Base-by-base conservation (phyloP, 441 rosid species). In the Bocquillonia castaneifolia region DNA sequence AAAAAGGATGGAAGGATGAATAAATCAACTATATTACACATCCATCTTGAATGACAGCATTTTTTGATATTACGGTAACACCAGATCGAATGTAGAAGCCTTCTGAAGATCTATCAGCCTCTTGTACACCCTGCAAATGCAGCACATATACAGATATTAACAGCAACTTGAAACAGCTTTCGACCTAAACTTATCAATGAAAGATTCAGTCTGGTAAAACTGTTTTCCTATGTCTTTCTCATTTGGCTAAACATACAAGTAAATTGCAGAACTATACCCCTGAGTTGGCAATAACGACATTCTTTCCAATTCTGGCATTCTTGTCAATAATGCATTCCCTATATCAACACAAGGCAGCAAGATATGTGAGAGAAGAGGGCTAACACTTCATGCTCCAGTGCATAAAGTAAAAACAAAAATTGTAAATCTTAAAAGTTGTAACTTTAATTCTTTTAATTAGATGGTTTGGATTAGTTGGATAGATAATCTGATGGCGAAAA, bases 241-340 rank as follows among this genome's bases (percentile, higher is more conserved):
- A n/a, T n/a, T n/a, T n/a, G n/a, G n/a, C n/a, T 36, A 36, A 36
- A 36, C 40, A 36, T 36, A 7, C 47, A 14, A 44, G 10, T 47
- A 18, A 22, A 15, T 57, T 73, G 55, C 63, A 2, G 63, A 63
- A 17, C 0, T 1, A 10, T 69, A 88, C 98, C 96, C 89, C 98
- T 0, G 96, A 83, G 84, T 93, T 93, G 10, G 86, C 92, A 14
- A 93, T 88, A 31, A 86, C 75, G 17, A 89, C 97, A 69, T 89
- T 86, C 82, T 89, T 93, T 72, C 97, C 98, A 1, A 92, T 87
- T 77, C 88, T 88, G 69, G 97, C 97, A 80, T 90, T 88, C 78
- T 93, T 91, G 84, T 93, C 96, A 55, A 91, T 91, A 72, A 93
- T 93, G 87, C 97, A 93, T 23, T 83, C 95, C 58, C 98, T 93